Percentiles rank a stretch among this genome's conserved stretches.
Conservation (phyloP, 2,329 filamentous ascomycete genomes). For the Magnaporthiopsis poae region DNA sequence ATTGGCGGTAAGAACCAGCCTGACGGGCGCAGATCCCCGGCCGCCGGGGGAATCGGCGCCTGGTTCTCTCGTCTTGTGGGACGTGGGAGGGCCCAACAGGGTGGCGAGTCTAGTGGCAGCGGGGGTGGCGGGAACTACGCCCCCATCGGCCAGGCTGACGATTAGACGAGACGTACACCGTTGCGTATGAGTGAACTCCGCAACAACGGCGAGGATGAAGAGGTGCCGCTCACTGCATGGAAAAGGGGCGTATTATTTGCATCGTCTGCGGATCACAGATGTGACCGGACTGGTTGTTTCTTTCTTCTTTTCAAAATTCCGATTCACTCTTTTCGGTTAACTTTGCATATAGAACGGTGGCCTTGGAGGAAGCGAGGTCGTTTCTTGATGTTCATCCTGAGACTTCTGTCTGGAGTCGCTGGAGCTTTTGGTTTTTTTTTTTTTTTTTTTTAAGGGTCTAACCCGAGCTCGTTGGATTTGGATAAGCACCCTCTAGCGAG, state of each 20-base stretch:
- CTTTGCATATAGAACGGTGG: not conserved
- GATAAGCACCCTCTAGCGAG: not conserved
- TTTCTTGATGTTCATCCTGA: not conserved
- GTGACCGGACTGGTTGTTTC: not conserved
- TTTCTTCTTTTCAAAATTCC: not conserved
- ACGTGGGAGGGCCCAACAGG: conserved; percentile 24
- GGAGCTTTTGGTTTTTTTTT: not conserved
- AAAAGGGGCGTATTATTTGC: not conserved
- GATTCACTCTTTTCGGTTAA: not conserved
- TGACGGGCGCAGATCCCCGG: conserved; percentile 18
- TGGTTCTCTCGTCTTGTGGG: conserved; percentile 34
- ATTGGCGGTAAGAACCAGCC: conserved; percentile 18
- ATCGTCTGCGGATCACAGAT: not conserved
- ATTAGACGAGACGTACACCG: conserved; percentile 15
- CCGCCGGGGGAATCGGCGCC: conserved; percentile 36
- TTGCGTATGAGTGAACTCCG: not conserved
- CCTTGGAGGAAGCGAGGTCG: not conserved
- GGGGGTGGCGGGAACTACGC: conserved; percentile 27
- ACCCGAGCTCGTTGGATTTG: not conserved
- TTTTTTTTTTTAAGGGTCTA: not conserved
- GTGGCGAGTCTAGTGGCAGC: conserved; percentile 16
- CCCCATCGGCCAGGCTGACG: conserved; percentile 30
- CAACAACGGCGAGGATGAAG: not conserved
- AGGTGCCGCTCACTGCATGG: not conserved
- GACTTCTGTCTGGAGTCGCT: too few relatives aligned